Base-by-base conservation (phyloP, 2,329 filamentous ascomycete genomes). In the Trichophyton benhamiae region DNA sequence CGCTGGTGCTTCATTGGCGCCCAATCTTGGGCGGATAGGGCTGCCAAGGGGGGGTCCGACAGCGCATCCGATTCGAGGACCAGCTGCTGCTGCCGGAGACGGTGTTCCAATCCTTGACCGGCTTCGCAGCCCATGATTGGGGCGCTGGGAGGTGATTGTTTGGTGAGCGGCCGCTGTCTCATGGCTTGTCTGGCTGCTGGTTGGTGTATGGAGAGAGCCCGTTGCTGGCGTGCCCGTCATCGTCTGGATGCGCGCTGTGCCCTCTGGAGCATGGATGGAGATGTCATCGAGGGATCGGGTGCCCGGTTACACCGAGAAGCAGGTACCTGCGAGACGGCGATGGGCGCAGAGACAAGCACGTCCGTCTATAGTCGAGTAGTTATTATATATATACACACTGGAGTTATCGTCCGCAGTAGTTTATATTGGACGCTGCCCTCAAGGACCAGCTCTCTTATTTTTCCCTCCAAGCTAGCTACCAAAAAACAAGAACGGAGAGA, bases 1-100 rank as follows among this genome's bases (percentile, higher is more conserved):
- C 49, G 49, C 17, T 36, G 49, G 30, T 36, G 49, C 49, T 49
- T 42, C 60, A 59, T 59, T 48, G 60, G 42, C 60, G 44, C 60
- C 60, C 60, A 62, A 62, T 62, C 55, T 27, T 38, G 41, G 30
- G 27, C n/a, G 44, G 42, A 52, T 57, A 42, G 41, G 57, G 61
- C 57, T 62, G 49, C 57, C 44, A 62, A 62, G 57, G 48, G 52
- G 57, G 48, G 52, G 52, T 17, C 2, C 49, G 22, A 55, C 52
- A n/a, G 36, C 57, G 55, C 60, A 55, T 55, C 49, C 49, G 49
- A 55, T 55, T 55, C 49, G 49, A 55, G 49, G 49, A 55, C 49
- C 49, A 36, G 49, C 33, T 27, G 49, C 13, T 36, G 49, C 33
- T 27, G 17, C 11, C 27, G 49, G 49, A 55, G 49, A 20, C 49